Evolutionary conservation across 331 rosid genomes (phyloP).

Genomic region (Dryas integrifolia): DNA sequence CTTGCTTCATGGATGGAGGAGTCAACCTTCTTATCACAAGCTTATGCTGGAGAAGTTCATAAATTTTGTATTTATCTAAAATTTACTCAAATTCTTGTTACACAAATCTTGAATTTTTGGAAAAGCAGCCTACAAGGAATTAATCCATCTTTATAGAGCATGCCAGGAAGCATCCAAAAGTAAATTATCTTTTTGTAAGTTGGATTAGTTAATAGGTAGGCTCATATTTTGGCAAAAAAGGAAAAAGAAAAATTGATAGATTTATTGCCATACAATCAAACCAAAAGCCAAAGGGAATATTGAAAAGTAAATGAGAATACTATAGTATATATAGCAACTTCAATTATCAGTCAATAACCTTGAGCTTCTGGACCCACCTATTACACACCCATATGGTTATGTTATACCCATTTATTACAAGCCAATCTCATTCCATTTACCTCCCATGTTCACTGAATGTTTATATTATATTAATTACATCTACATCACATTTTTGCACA

Average conservation of each 20-base stretch:
- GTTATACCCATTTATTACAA: not conserved
- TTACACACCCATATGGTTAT: not conserved
- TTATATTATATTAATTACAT: no score
- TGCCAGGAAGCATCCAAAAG: no score
- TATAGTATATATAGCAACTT: not conserved
- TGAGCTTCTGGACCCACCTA: not conserved
- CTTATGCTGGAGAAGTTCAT: not conserved
- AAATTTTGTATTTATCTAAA: no score
- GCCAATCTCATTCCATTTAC: not conserved
- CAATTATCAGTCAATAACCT: not conserved
- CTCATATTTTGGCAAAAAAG: not conserved
- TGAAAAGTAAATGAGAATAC: not conserved
- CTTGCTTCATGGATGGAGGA: not conserved
- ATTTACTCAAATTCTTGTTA: no score
- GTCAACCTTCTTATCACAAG: not conserved
- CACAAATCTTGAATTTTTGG: no score
- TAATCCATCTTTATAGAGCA: no score
- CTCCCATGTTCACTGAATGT: not conserved
- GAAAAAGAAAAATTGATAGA: not conserved
- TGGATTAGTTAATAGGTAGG: not conserved
- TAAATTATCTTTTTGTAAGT: not conserved
- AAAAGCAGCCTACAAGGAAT: no score
- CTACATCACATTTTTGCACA: not conserved
- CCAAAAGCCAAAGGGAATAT: slow-evolving; percentile 8
- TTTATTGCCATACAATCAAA: not conserved